These are phyloP conservation scores for Brassica carinata DNA, from an alignment of 345 rosid species.

Conservation along the genomic window DNA sequence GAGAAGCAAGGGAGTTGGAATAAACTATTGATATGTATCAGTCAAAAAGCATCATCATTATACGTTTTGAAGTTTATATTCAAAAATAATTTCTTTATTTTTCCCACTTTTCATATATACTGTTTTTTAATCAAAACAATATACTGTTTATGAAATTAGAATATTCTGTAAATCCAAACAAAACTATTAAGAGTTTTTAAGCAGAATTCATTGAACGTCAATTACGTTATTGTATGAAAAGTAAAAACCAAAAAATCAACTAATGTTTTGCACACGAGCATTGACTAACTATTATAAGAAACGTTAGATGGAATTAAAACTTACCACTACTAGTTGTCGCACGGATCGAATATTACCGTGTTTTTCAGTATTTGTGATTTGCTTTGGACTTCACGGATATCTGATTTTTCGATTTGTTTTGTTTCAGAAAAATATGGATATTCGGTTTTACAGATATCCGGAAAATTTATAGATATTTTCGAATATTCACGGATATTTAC, in stretches of 20 bases:
- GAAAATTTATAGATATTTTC: too few species aligned
- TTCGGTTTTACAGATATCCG: too few species aligned
- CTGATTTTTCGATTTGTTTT: too few species aligned
- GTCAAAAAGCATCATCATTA: slow-evolving; percentile 35
- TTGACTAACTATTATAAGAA: not conserved
- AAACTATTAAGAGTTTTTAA: not conserved
- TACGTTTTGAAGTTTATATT: not conserved
- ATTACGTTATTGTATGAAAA: not conserved
- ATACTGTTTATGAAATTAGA: not conserved
- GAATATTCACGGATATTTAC: too few species aligned
- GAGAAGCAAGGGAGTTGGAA: slow-evolving; percentile 40
- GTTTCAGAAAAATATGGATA: too few species aligned
- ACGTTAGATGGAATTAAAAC: slow-evolving; percentile 3
- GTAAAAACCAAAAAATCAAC: not conserved
- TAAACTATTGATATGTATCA: slow-evolving; percentile 24
- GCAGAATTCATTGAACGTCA: not conserved
- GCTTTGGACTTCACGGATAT: too few species aligned
- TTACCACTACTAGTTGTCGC: not conserved
- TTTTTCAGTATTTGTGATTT: too few species aligned
- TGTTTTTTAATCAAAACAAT: too few species aligned
- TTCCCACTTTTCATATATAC: too few species aligned
- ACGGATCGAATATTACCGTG: too few species aligned
- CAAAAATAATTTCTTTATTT: not conserved
- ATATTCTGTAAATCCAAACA: not conserved
- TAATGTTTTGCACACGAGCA: slow-evolving; percentile 3